Evolutionary conservation across 768 basidiomycete species (phyloP), one percentile per base, ranked within the genome.

Genomic region (Mycena rebaudengoi): DNA sequence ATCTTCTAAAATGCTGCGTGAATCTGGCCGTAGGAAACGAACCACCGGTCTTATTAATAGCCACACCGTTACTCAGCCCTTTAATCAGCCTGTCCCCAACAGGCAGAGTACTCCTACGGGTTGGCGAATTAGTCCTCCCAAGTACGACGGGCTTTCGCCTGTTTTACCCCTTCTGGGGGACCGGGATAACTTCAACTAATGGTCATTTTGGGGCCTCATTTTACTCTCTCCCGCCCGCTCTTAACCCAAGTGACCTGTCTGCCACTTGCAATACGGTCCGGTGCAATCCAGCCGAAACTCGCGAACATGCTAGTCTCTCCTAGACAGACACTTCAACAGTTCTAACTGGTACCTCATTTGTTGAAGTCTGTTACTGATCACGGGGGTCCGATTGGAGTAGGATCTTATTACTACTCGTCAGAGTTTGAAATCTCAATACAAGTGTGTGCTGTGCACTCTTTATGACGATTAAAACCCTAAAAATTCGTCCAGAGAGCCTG

Each of bases 51-150:
- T n/a, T n/a, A n/a, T n/a, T n/a, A n/a, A n/a, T n/a, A n/a, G n/a
- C n/a, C n/a, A n/a, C n/a, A n/a, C n/a, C n/a, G n/a, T n/a, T n/a
- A n/a, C n/a, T n/a, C n/a, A n/a, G n/a, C n/a, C n/a, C 35, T 37
- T 53, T 35, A 53, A 28, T 53, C 51, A 53, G 51, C 51, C 51
- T 53, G 51, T 53, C 50, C 50, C 50, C 33, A 52, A 39, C 13
- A 52, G 50, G 50, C 33, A 52, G 35, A 52, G 50, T 28, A 39
- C 37, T 53, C 51, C 44, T 46, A 46, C 23, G 44, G 44, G 23
- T 11, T 46, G 44, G 25, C 44, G 26, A 29, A 46, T 46, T 46
- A 46, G 44, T 46, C 25, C 44, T 46, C 44, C 44, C 39, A 43
- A 54, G 29, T 30, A 41, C 29, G 40, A 43, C n/a, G 41, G 40